Conservation (phyloP, 1,284 basidiomycete genomes). For the Naganishia cerealis region DNA sequence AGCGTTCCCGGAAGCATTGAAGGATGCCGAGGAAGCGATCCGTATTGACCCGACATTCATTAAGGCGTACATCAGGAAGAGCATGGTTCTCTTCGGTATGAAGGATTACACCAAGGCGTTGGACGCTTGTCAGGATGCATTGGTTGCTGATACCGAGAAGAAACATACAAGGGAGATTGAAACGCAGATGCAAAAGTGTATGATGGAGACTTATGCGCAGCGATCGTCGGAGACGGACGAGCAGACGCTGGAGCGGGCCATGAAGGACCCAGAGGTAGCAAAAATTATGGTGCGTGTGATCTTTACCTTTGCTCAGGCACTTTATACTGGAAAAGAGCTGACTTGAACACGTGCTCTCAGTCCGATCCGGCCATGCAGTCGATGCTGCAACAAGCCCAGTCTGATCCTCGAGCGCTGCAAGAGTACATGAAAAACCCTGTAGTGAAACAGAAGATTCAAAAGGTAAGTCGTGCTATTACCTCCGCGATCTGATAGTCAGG, state of each 20-base stretch:
- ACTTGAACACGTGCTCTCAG: not conserved
- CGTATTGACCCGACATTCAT: slow-evolving; percentile 85
- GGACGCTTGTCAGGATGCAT: slow-evolving; percentile 72
- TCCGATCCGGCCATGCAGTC: slow-evolving; percentile 70
- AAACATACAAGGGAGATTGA: slow-evolving; percentile 80
- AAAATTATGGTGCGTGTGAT: slow-evolving; percentile 63
- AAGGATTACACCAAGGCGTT: slow-evolving; percentile 86
- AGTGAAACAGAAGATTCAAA: slow-evolving; percentile 71
- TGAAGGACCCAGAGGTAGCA: slow-evolving; percentile 94
- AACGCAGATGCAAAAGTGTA: slow-evolving; percentile 73
- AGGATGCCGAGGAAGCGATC: slow-evolving; percentile 92
- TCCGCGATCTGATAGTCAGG: not conserved
- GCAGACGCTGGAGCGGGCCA: slow-evolving; percentile 86
- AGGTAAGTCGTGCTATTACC: slow-evolving; percentile 38
- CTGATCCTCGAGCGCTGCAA: slow-evolving; percentile 82
- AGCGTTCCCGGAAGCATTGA: slow-evolving; percentile 91
- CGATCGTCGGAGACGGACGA: slow-evolving; percentile 87
- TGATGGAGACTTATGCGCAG: slow-evolving; percentile 76
- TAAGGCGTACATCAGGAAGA: slow-evolving; percentile 95
- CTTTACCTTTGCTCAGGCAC: not conserved
- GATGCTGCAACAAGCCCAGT: slow-evolving; percentile 92
- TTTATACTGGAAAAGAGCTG: not conserved
- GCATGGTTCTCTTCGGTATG: slow-evolving; percentile 82
- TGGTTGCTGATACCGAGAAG: slow-evolving; percentile 70
- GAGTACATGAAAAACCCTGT: slow-evolving; percentile 96